A percentile compares a stretch with the other conserved stretches of the same genome.
phyloP scores from a whole-genome alignment of 345 rosid species.

The Eucalyptus tenuipes region DNA sequence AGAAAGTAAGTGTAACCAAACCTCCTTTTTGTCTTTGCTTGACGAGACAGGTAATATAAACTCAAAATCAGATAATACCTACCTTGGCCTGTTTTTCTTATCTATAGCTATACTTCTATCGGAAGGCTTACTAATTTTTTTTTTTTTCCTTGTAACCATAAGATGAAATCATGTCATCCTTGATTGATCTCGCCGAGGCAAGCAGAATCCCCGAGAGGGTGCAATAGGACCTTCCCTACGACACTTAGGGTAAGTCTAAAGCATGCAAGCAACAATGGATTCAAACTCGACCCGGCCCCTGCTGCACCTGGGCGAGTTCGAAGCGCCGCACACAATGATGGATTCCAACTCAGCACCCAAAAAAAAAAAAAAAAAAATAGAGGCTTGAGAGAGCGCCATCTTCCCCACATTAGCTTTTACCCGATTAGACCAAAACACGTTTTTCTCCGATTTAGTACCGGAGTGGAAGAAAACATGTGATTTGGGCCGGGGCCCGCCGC shows the following conservation, averaged over 20 bases:
- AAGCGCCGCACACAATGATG: too few relatives aligned
- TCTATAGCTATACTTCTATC: too few relatives aligned
- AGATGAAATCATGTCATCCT: background rate
- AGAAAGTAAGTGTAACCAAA: too few relatives aligned
- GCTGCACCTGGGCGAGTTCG: rapidly evolving
- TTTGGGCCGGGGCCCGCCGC: background rate
- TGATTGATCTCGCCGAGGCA: background rate
- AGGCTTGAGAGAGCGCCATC: background rate
- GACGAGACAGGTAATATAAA: rapidly evolving
- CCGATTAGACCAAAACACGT: too few relatives aligned
- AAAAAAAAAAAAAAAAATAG: too few relatives aligned
- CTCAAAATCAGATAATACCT: background rate
- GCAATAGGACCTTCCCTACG: background rate
- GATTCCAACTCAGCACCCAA: background rate
- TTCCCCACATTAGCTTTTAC: too few relatives aligned
- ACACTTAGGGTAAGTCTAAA: background rate
- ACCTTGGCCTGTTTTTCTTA: too few relatives aligned
- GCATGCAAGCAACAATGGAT: background rate
- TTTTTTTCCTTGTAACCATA: background rate
- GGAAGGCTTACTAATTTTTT: rapidly evolving
- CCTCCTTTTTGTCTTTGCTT: too few relatives aligned
- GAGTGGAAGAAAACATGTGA: too few relatives aligned
- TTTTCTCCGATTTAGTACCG: background rate
- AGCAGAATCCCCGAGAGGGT: background rate
- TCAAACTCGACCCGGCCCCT: rapidly evolving